Conservation (phyloP, 2,329 filamentous ascomycete genomes). For the Xylariomycetidae sp. region DNA sequence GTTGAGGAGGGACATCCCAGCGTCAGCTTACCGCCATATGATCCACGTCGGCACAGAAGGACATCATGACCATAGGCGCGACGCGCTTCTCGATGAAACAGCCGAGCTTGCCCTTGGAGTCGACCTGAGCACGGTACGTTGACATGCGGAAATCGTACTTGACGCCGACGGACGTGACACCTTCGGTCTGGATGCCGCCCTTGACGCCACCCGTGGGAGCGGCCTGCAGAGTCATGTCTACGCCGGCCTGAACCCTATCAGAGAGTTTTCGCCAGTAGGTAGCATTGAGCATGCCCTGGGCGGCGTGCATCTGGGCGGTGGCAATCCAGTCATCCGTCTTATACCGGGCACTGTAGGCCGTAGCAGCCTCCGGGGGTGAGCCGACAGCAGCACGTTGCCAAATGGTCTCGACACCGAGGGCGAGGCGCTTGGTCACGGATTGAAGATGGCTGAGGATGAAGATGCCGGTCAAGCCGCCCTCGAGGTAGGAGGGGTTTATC, state of each 20-base stretch:
- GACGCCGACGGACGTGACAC: constrained; percentile 82
- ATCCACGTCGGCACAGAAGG: constrained; percentile 94
- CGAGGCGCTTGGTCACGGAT: constrained; percentile 78
- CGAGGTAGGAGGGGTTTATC: constrained; percentile 89
- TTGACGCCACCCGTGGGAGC: constrained; percentile 64
- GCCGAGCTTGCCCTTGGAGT: constrained; percentile 89
- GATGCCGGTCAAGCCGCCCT: constrained; percentile 90
- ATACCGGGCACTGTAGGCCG: constrained; percentile 90
- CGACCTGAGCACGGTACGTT: constrained; percentile 91
- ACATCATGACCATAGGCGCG: constrained; percentile 84
- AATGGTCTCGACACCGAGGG: constrained; percentile 82
- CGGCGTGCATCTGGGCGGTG: constrained; percentile 81
- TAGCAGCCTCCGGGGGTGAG: constrained; percentile 81
- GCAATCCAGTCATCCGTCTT: constrained; percentile 90
- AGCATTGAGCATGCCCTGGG: constrained; percentile 79
- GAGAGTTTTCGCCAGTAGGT: constrained; percentile 92
- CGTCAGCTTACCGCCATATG: constrained; percentile 73
- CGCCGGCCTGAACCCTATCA: constrained; percentile 92
- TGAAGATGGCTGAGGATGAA: constrained; percentile 95
- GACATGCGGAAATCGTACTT: constrained; percentile 98
- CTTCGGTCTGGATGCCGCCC: constrained; percentile 77
- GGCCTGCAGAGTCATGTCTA: constrained; percentile 87
- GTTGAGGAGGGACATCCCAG: not conserved
- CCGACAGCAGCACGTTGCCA: constrained; percentile 84
- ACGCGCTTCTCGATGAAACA: constrained; percentile 94